Percentiles rank a stretch among this genome's conserved stretches.
Evolutionary conservation across 2,329 filamentous ascomycete species (phyloP).

Genomic region (Alternaria longipes): DNA sequence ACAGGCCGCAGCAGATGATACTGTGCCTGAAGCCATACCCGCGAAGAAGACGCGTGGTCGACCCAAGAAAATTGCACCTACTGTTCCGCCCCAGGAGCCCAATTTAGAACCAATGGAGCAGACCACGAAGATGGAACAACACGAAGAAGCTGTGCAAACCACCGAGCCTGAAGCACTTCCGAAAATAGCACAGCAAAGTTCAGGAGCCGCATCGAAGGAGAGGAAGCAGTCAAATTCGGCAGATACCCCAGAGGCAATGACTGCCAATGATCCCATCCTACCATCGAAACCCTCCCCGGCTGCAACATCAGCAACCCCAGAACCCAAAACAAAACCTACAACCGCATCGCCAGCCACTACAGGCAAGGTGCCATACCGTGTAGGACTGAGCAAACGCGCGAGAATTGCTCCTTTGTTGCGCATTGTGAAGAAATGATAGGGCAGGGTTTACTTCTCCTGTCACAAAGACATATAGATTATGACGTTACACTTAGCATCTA

Average conservation of each 20-base stretch:
- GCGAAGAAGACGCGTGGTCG: slow-evolving; percentile 46
- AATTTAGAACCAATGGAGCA: slow-evolving; percentile 14
- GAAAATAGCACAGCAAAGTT: neutral
- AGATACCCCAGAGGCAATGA: neutral
- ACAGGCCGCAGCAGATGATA: neutral
- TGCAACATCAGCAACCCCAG: slow-evolving; percentile 21
- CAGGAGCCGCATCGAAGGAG: neutral
- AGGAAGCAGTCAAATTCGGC: neutral
- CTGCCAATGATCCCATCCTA: neutral
- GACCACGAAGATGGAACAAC: neutral
- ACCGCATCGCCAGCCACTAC: slow-evolving; percentile 40
- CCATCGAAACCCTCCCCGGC: neutral
- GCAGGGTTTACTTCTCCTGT: neutral
- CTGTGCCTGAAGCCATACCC: slow-evolving; percentile 5
- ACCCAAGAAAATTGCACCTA: slow-evolving; percentile 36
- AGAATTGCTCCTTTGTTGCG: slow-evolving; percentile 60
- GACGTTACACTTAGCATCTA: neutral
- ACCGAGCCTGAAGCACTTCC: slow-evolving; percentile 6
- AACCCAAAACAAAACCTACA: slow-evolving; percentile 25
- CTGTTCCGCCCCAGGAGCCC: slow-evolving; percentile 2
- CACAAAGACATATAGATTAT: neutral
- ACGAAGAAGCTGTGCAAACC: slow-evolving; percentile 8
- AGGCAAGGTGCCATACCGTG: slow-evolving; percentile 56
- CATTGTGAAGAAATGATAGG: slow-evolving; percentile 54
- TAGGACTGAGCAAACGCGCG: slow-evolving; percentile 60